Percentiles rank a stretch among this genome's conserved stretches.
Evolutionary conservation across 352 stramenopile genomes (phyloP).

Genomic region (Aphanomyces stellatus): DNA sequence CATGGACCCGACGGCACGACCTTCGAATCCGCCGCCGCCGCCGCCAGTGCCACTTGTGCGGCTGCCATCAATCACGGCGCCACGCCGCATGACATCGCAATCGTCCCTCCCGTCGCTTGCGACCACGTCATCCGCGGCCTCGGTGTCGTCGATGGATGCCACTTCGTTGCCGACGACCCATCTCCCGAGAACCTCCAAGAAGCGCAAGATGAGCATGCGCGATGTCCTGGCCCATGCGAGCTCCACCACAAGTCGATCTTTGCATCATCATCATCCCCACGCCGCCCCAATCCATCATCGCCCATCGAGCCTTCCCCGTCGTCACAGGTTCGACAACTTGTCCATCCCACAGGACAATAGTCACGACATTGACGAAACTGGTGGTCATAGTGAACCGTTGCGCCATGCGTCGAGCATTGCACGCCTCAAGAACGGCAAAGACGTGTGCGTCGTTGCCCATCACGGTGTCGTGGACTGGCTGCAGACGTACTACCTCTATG

Average conservation of each 20-base stretch:
- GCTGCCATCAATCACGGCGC: too few relatives aligned
- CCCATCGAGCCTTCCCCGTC: neutral
- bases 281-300: neutral
- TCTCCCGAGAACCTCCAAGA: too few relatives aligned
- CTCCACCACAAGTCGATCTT: too few relatives aligned
- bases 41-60: too few relatives aligned
- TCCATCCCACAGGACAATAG: neutral
- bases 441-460: conserved; percentile 15
- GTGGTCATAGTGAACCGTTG: neutral
- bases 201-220: conserved; percentile 12
- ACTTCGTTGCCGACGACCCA: too few relatives aligned
- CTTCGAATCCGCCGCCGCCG: too few relatives aligned
- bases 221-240: too few relatives aligned
- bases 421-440: conserved; percentile 1
- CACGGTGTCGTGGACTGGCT: conserved; percentile 6
- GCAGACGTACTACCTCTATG: conserved; percentile 16
- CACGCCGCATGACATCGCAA: too few relatives aligned
- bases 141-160: too few relatives aligned
- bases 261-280: neutral
- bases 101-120: too few relatives aligned
- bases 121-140: too few relatives aligned
- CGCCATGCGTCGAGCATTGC: conserved; percentile 7
- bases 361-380: neutral
- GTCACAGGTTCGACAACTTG: neutral
- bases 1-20: too few relatives aligned